phyloP scores from a whole-genome alignment of 352 stramenopile species.

The Thalassiosira delicatula region DNA sequence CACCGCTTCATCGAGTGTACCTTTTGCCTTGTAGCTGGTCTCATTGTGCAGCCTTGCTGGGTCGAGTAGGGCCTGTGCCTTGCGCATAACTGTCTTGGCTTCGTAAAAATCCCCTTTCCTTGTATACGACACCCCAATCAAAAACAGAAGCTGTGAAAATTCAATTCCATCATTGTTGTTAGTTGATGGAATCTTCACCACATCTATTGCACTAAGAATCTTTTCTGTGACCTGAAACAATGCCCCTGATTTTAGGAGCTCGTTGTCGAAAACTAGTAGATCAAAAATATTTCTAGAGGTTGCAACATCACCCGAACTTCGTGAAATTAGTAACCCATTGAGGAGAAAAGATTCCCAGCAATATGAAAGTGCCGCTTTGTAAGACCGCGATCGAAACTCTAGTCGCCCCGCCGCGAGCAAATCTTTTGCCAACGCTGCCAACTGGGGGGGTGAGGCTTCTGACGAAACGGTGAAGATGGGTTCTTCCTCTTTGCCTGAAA shows the following conservation, averaged over 20 bases:
- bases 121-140: slow-evolving; percentile 54
- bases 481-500: slow-evolving; percentile 16
- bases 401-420: slow-evolving; percentile 53
- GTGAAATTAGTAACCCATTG: slow-evolving; percentile 28
- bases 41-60: not conserved
- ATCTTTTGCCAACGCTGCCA: slow-evolving; percentile 53
- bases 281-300: slow-evolving; percentile 17
- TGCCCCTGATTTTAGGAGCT: slow-evolving; percentile 36
- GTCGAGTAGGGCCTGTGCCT: slow-evolving; percentile 30
- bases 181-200: slow-evolving; percentile 28
- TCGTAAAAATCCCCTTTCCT: slow-evolving; percentile 50
- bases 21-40: slow-evolving; percentile 20
- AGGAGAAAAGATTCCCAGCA: slow-evolving; percentile 65
- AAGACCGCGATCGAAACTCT: slow-evolving; percentile 56
- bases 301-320: slow-evolving; percentile 12
- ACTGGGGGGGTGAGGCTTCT: slow-evolving; percentile 21
- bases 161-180: slow-evolving; percentile 16
- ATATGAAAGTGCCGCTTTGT: slow-evolving; percentile 59
- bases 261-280: slow-evolving; percentile 37
- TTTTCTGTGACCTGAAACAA: slow-evolving; percentile 48
- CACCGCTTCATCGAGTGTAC: slow-evolving; percentile 31
- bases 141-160: slow-evolving; percentile 58
- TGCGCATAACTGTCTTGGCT: slow-evolving; percentile 47
- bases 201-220: slow-evolving; percentile 25
- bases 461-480: slow-evolving; percentile 18